Base-by-base conservation (phyloP, 2,329 filamentous ascomycete genomes). In the Diaporthe sp. region DNA sequence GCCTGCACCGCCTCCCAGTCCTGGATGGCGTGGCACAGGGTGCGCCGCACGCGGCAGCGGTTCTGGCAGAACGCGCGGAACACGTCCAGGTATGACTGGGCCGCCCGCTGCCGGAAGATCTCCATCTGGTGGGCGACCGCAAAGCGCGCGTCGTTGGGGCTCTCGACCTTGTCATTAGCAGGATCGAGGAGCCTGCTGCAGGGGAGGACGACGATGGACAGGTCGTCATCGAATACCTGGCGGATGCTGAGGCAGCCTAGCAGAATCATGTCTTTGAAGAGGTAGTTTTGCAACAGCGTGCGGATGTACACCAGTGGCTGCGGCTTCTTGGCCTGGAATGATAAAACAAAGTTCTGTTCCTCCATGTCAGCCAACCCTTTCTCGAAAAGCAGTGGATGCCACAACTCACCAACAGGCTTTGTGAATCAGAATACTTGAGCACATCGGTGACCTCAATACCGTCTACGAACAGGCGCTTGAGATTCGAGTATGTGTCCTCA, bases 51-150 rank as follows among this genome's bases (percentile, higher is more conserved):
- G 2, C 97, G 93, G 81, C 95, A 97, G 71, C 95, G 90, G 81
- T 98, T 99, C 82, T 98, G 94, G 80, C 95, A 98, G 25, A 97
- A 88, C 10, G 94, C 93, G 65, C 95, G 92, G 80, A 97, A 93
- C 22, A 97, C 89, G 78, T 98, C 96, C 25, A 98, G 86, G 81
- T 95, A 98, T 0, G 93, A 92, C 83, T 95, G 87, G 7, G 89
- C 91, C 1, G 90, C 89, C 39, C 89, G 85, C 76, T 90, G 86
- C 17, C 92, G 88, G 79, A 93, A 93, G 1, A 87, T 81, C 79
- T 98, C 94, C 89, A 98, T 95, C 71, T 92, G 88, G 71, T 91
- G 88, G 0, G 94, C 91, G 77, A 96, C 92, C 77, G 92, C 88
- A 78, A 94, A 94, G 17, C 95, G 91, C 13, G 93, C 91, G 81